Evolutionary conservation across 345 rosid genomes (phyloP).

Genomic region (Sonneratia alba): DNA sequence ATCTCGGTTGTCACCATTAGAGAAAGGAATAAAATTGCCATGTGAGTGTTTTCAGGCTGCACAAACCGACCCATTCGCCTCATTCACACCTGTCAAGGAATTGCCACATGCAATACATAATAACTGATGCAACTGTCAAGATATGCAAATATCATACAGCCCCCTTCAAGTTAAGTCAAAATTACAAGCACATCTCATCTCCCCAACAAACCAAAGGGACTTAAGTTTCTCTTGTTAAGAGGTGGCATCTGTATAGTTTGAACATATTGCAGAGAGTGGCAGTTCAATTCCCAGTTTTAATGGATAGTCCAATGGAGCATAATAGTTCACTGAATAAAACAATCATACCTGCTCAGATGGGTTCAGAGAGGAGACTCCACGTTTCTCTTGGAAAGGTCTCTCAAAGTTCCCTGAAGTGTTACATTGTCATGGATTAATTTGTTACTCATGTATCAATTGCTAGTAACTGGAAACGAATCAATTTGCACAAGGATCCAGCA

Average conservation of each 20-base stretch:
- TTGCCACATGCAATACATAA: neutral
- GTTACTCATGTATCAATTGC: neutral
- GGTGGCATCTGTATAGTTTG: neutral
- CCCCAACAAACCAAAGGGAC: too few relatives aligned
- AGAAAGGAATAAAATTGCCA: neutral
- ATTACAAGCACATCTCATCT: neutral
- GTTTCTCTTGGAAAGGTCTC: slow-evolving; percentile 51
- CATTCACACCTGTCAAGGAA: neutral
- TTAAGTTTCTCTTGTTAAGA: too few relatives aligned
- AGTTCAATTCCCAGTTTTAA: neutral
- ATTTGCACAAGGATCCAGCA: neutral
- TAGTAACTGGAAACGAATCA: neutral
- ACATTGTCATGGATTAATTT: neutral
- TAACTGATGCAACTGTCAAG: neutral
- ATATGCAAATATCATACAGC: neutral
- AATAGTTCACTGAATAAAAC: neutral
- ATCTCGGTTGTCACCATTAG: neutral
- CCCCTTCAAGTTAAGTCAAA: neutral
- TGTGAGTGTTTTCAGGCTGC: neutral
- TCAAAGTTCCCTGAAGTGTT: slow-evolving; percentile 43
- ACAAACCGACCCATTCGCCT: neutral
- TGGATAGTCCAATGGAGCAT: neutral
- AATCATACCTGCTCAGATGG: slow-evolving; percentile 5
- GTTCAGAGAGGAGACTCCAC: slow-evolving; percentile 10
- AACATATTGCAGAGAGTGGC: neutral